These are phyloP conservation scores for Saksenaea vasiformis DNA, from an alignment of 371 early-diverging fungal genomes.

Conservation along the genomic window DNA sequence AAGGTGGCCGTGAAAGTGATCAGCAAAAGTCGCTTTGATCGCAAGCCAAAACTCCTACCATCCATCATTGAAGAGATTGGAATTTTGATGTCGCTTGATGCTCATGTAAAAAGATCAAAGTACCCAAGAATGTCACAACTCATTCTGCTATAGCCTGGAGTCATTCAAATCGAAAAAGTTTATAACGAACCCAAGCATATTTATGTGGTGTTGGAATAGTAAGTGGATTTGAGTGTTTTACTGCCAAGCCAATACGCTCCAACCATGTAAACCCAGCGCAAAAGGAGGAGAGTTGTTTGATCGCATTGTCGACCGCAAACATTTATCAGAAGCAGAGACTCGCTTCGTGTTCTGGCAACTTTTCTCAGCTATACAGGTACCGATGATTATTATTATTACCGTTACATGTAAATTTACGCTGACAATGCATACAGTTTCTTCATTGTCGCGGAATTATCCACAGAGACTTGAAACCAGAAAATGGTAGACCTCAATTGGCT, in stretches of 20 bases:
- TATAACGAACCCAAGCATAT: conserved; percentile 62
- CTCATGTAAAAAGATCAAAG: conserved; percentile 59
- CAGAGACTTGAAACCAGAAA: conserved; percentile 53
- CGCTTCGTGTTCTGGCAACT: conserved; percentile 82
- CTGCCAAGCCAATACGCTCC: background rate
- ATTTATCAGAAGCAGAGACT: conserved; percentile 77
- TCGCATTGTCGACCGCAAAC: conserved; percentile 72
- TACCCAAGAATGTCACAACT: background rate
- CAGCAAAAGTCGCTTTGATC: conserved; percentile 45
- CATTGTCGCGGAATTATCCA: conserved; percentile 39
- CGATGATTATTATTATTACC: too few relatives aligned
- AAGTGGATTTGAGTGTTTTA: conserved; percentile 21
- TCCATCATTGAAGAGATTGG: conserved; percentile 71
- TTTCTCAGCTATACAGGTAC: conserved; percentile 67
- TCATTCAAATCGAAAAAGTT: conserved; percentile 63
- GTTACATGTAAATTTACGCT: too few relatives aligned
- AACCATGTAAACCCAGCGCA: conserved; percentile 37
- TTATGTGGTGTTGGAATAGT: conserved; percentile 73
- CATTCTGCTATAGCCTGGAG: conserved; percentile 44
- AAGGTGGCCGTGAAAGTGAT: conserved; percentile 71
- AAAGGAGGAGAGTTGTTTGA: conserved; percentile 94
- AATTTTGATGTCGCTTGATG: conserved; percentile 68
- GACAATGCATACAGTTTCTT: conserved; percentile 29
- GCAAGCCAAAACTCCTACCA: conserved; percentile 53
- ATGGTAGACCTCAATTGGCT: conserved; percentile 26